Conservation (phyloP, 179 eudicot species). For the Camellia oleifera region DNA sequence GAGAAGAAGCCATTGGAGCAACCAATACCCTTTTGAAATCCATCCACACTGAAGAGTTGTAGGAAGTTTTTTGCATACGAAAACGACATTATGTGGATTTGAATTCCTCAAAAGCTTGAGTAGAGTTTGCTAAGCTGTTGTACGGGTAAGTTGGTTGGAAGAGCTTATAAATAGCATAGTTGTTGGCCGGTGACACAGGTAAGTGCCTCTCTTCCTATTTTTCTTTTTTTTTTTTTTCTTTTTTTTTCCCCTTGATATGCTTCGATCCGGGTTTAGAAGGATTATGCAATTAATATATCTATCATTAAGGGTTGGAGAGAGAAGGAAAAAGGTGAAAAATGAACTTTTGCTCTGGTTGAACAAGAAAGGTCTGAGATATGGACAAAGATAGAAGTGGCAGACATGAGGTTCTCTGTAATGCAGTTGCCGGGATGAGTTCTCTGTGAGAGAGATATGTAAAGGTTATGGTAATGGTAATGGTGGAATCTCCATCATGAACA, state of each 20-base stretch:
- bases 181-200: too few species aligned
- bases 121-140: constrained; percentile 1
- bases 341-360: constrained; percentile 18
- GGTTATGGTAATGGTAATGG: constrained; percentile 15
- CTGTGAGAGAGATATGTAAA: background rate
- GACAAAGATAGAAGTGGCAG: constrained; percentile 21
- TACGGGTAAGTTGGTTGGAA: constrained; percentile 17
- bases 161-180: constrained; percentile 25
- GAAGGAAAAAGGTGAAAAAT: constrained; percentile 18
- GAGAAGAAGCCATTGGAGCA: constrained; percentile 37
- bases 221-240: too few species aligned
- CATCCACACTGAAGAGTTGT: constrained; percentile 39
- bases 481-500: constrained; percentile 24
- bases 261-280: constrained; percentile 9
- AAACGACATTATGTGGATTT: constrained; percentile 31
- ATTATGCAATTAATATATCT: constrained; percentile 16
- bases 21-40: constrained; percentile 25
- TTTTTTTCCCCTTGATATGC: constrained; percentile 5
- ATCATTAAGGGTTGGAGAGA: constrained; percentile 6
- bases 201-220: too few species aligned
- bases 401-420: constrained; percentile 10
- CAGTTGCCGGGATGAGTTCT: background rate
- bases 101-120: constrained; percentile 7
- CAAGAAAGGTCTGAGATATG: constrained; percentile 19
- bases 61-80: constrained; percentile 36